Percentiles rank a stretch among this genome's conserved stretches.
Evolutionary conservation across 148 eudicot species (phyloP).

Genomic region (Spergularia marina): DNA sequence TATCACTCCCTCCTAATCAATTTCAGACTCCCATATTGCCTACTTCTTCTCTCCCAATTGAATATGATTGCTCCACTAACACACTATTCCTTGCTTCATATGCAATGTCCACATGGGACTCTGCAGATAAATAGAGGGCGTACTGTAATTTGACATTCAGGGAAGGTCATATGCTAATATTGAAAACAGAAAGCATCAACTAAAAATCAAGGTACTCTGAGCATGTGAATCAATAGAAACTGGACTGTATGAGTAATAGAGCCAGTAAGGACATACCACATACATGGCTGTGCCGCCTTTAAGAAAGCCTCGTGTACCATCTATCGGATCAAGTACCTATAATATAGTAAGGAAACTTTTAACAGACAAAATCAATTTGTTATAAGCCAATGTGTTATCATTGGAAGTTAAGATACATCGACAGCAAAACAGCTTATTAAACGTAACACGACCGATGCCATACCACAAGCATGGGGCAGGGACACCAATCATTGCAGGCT

Average conservation of each 20-base stretch:
- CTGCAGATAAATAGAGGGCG: too few species aligned
- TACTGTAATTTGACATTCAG: background rate
- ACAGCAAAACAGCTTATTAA: background rate
- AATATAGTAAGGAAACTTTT: background rate
- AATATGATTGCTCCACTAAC: background rate
- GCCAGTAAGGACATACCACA: conserved; percentile 61
- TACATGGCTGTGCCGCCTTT: conserved; percentile 75
- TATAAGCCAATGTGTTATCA: background rate
- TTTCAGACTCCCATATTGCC: background rate
- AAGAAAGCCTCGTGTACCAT: conserved; percentile 88
- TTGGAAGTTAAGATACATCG: background rate
- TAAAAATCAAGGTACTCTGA: background rate
- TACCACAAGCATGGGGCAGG: background rate
- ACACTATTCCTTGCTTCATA: too few species aligned
- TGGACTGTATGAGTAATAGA: background rate
- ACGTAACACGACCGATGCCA: background rate
- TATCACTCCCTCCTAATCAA: background rate
- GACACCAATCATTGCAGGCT: background rate
- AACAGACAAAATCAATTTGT: background rate
- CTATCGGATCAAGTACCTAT: conserved; percentile 96
- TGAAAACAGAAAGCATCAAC: background rate
- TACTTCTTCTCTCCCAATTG: background rate
- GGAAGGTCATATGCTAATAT: background rate
- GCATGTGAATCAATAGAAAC: background rate
- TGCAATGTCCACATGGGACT: too few species aligned